phyloP scores from a whole-genome alignment of 2,329 filamentous ascomycete genomes.

The Dothidotthia symphoricarpi region DNA sequence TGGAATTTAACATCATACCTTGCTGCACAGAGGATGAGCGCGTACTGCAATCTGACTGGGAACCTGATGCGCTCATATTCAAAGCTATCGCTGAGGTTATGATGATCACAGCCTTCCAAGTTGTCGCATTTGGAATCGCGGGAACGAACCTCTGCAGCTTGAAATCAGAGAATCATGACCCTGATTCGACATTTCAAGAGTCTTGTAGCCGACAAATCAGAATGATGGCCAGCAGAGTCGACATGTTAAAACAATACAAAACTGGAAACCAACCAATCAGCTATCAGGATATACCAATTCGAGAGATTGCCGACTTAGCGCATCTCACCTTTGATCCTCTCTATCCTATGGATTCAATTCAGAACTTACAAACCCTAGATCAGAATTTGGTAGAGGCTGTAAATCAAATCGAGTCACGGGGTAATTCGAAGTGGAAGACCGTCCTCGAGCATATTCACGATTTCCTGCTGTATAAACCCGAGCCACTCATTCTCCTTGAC shows the following conservation, averaged over 20 bases:
- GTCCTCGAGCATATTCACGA: too few relatives aligned
- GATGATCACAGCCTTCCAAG: neutral
- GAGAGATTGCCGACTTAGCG: conserved; percentile 8
- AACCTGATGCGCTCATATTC: neutral
- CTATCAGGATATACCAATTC: conserved; percentile 9
- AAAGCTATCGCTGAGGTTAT: neutral
- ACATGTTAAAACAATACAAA: conserved; percentile 5
- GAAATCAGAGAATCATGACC: too few relatives aligned
- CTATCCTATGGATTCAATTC: conserved; percentile 7
- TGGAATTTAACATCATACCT: conserved; percentile 10
- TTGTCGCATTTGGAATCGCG: neutral
- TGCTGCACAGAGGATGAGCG: conserved; percentile 10
- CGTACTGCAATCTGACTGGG: neutral
- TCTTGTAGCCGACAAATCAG: conserved; percentile 1
- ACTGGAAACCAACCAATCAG: conserved; percentile 5
- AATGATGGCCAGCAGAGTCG: conserved; percentile 7
- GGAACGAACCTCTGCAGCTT: neutral
- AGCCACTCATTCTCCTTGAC: too few relatives aligned
- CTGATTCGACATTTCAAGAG: neutral
- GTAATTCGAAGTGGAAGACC: too few relatives aligned
- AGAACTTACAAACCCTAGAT: too few relatives aligned
- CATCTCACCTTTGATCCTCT: conserved; percentile 13
- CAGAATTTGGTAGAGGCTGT: too few relatives aligned
- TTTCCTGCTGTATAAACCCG: too few relatives aligned
- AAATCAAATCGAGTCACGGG: too few relatives aligned